Evolutionary conservation across 768 basidiomycete genomes (phyloP), one percentile per base, ranked within the genome.

Genomic region (Agrocybe chaxingu): DNA sequence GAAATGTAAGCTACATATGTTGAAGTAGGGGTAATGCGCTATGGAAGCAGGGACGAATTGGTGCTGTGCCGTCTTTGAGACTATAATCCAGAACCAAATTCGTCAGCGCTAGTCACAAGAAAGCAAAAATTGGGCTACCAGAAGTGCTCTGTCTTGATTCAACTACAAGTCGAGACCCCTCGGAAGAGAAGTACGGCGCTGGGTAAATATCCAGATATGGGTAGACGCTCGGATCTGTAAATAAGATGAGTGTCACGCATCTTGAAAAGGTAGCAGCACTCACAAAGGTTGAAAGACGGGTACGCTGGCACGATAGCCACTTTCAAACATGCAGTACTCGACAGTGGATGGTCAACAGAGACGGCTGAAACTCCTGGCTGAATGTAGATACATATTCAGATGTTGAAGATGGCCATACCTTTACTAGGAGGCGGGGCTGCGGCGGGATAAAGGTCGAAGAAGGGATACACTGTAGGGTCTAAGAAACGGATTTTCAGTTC

Each of bases 141-240:
- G 24, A 24, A 24, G 24, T 24, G 24, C 24, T 24, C 5, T 24
- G 24, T 24, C 24, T 24, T 24, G 24, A 24, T 24, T 24, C 24
- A 24, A 24, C 24, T 24, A 24, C 24, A 24, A 42, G n/a, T 13
- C 41, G 19, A 11, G 29, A 18, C 2, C 3, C 16, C 19, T 41
- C 38, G 16, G 12, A 24, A 24, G 24, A 18, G 35, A 41, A 35
- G 51, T 48, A 35, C 34, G 40, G 34, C 41, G 50, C 29, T 37
- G 56, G 66, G 49, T 65, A 66, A 33, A 66, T 47, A 30, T 61
- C 57, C 37, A 65, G 57, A 46, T 63, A 50, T 13, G 60, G 62
- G 47, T 62, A 64, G 2, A 61, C 55, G 10, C 54, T 34, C 33
- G 61, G 59, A 50, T 64, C 62, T 64, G 34, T 12, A 16, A 36